These are phyloP conservation scores for Saraca asoca DNA, from an alignment of 331 rosid species.

Conservation along the genomic window DNA sequence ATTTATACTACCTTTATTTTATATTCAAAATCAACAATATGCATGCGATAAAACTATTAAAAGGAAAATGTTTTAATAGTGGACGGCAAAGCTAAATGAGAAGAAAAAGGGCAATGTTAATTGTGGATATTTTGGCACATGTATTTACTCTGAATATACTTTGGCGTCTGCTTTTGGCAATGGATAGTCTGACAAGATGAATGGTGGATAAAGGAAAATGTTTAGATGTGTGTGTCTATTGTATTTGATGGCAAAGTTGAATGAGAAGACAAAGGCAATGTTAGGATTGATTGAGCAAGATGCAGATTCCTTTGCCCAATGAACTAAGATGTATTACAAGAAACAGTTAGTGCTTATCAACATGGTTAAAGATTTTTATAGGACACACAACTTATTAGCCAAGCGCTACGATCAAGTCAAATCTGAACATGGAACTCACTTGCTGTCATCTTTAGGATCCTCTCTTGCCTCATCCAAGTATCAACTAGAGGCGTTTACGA, in stretches of 20 bases:
- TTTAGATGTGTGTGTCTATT: conserved; percentile 3
- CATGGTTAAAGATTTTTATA: conserved; percentile 80
- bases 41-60: too few species aligned
- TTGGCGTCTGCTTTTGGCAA: too few species aligned
- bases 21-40: too few species aligned
- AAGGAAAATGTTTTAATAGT: too few species aligned
- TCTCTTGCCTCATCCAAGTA: conserved; percentile 52
- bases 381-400: conserved; percentile 71
- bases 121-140: too few species aligned
- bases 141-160: too few species aligned
- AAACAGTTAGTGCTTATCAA: conserved; percentile 71
- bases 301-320: conserved; percentile 81
- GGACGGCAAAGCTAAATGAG: too few species aligned
- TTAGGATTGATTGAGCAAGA: conserved; percentile 69
- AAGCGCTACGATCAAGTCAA: conserved; percentile 75
- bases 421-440: conserved; percentile 59
- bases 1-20: too few species aligned
- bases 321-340: conserved; percentile 94
- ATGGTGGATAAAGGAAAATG: conserved; percentile 3
- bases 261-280: conserved; percentile 68
- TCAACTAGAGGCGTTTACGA: conserved; percentile 40
- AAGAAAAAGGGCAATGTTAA: too few species aligned
- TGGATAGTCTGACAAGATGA: background rate
- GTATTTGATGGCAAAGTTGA: conserved; percentile 56
- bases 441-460: conserved; percentile 45